Conservation (phyloP, 257 asterid species). For the Salvia splendens region DNA sequence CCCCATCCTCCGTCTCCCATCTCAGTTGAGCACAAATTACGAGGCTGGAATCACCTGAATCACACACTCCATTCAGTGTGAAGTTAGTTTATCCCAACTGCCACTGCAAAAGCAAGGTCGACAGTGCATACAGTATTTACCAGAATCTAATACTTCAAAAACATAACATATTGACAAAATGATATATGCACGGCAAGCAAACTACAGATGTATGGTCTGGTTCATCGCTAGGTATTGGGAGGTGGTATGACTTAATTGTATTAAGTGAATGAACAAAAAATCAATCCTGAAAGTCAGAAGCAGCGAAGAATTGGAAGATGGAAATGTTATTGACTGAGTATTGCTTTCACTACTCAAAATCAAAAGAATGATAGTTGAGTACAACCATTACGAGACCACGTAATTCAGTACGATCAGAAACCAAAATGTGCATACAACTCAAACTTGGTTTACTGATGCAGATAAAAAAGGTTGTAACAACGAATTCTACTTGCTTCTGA, state of each 20-base stretch:
- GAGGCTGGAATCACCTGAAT: neutral
- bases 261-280: neutral
- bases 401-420: neutral
- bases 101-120: neutral
- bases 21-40: neutral
- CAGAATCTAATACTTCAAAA: neutral
- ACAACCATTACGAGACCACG: neutral
- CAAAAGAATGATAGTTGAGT: neutral
- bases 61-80: neutral
- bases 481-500: neutral
- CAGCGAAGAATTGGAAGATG: conserved; percentile 4
- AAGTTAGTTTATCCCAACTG: neutral
- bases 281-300: neutral
- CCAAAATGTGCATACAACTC: neutral
- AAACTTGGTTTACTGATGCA: neutral
- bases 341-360: conserved; percentile 1
- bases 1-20: neutral
- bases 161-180: neutral
- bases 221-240: neutral
- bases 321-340: neutral
- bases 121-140: neutral
- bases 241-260: neutral
- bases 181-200: neutral
- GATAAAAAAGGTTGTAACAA: neutral
- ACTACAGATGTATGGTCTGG: conserved; percentile 5